Evolutionary conservation across 164 flowering plant genomes (phyloP).

Genomic region (Piper longum): DNA sequence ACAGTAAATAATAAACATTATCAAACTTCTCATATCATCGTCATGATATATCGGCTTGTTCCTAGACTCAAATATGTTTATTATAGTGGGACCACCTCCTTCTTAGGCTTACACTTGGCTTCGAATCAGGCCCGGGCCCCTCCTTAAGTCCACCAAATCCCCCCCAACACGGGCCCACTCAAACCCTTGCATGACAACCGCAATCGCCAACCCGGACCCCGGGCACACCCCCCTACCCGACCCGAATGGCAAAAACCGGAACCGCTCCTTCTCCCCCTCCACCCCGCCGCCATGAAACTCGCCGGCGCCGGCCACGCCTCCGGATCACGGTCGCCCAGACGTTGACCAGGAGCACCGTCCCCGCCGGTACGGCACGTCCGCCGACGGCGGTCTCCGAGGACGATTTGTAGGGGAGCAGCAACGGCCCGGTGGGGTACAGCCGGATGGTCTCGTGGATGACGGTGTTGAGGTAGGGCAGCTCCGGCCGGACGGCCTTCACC

Average conservation of each 20-base stretch:
- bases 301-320: conserved; percentile 44
- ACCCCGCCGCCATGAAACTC: conserved; percentile 20
- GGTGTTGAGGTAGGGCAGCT: conserved; percentile 24
- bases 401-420: conserved; percentile 33
- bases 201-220: conserved; percentile 11
- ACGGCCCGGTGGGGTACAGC: conserved; percentile 30
- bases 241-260: conserved; percentile 13
- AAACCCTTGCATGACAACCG: conserved; percentile 5
- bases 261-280: conserved; percentile 8
- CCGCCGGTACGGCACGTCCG: conserved; percentile 24
- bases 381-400: conserved; percentile 21
- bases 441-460: conserved; percentile 32
- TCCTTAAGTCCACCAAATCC: conserved; percentile 6
- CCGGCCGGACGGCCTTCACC: conserved; percentile 23
- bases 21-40: too few relatives aligned
- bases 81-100: conserved; percentile 1
- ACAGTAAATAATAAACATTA: too few relatives aligned
- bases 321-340: conserved; percentile 39
- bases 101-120: conserved; percentile 4
- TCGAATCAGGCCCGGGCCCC: conserved; percentile 7
- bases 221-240: conserved; percentile 16
- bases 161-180: conserved; percentile 6
- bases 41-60: too few relatives aligned
- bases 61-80: too few relatives aligned
- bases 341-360: conserved; percentile 33